Evolutionary conservation across 2,329 filamentous ascomycete genomes (phyloP), one percentile per base, ranked within the genome.

Genomic region (Colletotrichum phormii): DNA sequence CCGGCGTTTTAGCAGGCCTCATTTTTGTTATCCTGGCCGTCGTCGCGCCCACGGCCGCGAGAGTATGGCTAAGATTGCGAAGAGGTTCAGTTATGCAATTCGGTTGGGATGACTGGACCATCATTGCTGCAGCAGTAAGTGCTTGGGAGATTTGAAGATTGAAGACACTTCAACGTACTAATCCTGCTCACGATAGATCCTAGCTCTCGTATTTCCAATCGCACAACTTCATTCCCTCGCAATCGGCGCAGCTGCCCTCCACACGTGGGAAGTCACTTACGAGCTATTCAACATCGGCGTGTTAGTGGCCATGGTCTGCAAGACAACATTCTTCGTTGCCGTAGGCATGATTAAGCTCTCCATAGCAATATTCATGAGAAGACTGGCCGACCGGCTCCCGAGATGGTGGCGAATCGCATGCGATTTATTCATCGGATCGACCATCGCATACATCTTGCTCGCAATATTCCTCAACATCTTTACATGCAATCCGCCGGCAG

Each of bases 311-410:
- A 70, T 77, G 24, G 72, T 74, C 65, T 35, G 63, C 49, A 76
- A 77, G 54, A 67, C 77, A 24, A 62, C 81, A 12, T 81, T 80
- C 71, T 81, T 76, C 61, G 64, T 78, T 26, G 75, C 77, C 5
- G 75, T 81, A 5, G 81, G 81, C n/a, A 73, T 82, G 33, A 78
- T 82, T 67, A 83, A 83, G 67, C 77, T 82, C 24, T 81, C 80
- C 4, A 81, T 83, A n/a, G 77, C 78, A 9, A 75, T 80, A 31
- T 83, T 83, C 74, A 81, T 82, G 57, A 76, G 79, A n/a, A 78
- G 81, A 7, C 76, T 83, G 4, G 81, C 81, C 8, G 75, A 78
- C n/a, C 74, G 79, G 8, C 76, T 78, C 11, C 79, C 78, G 2
- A 46, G 37, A 8, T 71, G 61, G 42, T 82, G 81, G 81, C 76